Base-by-base conservation (phyloP, 305 asterid species). In the Salvia sclarea region DNA sequence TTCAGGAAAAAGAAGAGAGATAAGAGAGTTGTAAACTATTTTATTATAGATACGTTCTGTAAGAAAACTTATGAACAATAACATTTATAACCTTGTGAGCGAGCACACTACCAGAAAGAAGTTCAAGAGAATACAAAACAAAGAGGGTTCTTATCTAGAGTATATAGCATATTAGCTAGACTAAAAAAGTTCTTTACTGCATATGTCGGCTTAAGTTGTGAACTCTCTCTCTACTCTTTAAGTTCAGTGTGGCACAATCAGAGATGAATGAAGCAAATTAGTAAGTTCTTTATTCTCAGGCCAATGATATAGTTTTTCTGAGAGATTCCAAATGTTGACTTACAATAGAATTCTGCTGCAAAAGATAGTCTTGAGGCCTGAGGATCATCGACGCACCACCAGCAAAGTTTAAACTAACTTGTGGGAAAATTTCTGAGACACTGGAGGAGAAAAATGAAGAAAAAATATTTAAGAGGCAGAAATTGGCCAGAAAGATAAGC, bases 371-470 rank as follows among this genome's bases (percentile, higher is more conserved):
- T 68, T 78, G 84, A 55, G 97, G 96, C 81, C 81, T 77, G 57
- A 89, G 78, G 25, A 72, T 60, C 98, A 89, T 88, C 30, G 96
- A 70, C 25, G 94, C 96, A 72, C 92, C 96, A 73, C 95, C 96
- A 13, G 87, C 96, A 66, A 92, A 92, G 80, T 81, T 87, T 35
- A 92, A 77, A 77, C 81, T 82, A 71, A 89, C 94, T 17, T 63
- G 47, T 28, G 96, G 98, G 81, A 89, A 92, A 50, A 72, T 77
- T n/a, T 87, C 91, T 10, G 87, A 72, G 71, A 86, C 49, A 70
- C 96, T 89, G 76, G 43, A 71, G 57, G 70, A 17, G 45, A 45
- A 47, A 41, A 64, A 57, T 8, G 14, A 45, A 43, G 45, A 50
- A 50, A 22, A 53, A 47, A 8, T 0, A 13, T 16, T 49, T 25